Base-by-base conservation (phyloP, 768 basidiomycete species). In the Tylopilus plumbeoviolaceoides region DNA sequence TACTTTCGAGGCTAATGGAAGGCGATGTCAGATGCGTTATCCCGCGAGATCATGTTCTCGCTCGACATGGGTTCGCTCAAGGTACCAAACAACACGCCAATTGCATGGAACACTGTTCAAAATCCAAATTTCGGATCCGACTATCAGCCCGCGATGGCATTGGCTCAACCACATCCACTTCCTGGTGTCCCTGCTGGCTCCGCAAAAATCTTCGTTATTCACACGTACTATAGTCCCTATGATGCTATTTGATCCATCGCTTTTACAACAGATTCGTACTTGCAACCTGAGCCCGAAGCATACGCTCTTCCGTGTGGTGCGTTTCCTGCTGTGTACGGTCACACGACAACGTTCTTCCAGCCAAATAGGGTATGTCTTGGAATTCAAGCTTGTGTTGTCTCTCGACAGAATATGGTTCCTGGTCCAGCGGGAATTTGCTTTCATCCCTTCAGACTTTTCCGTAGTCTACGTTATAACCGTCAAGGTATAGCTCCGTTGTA, bases 101-200 rank as follows among this genome's bases (percentile, higher is more conserved):
- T 91, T 14, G 60, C 76, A 1, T 97, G 94, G 94, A 23, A 23
- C 2, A 23, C 23, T 23, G 23, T 23, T 23, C 5, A 23, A 23
- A 23, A 23, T 23, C 23, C 23, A 23, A 5, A n/a, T 21, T 85
- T 86, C 62, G 71, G 75, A 27, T 76, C 77, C 21, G 71, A 69
- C 50, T 91, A 91, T 66, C 66, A 80, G 31, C 86, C 88, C 15
- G 83, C 86, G 53, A 84, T 90, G 79, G 89, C 86, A 0, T 74
- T 91, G 36, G 90, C 91, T 10, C 83, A 90, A 95, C 67, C 92
- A 95, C 64, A 75, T 94, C 48, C 82, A 87, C 66, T 93, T 91
- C 78, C 89, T 9, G 76, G 74, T 20, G 74, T 78, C 7, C 52
- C 80, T n/a, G 78, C 86, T n/a, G 91, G 91, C 10, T 80, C 77